phyloP scores from a whole-genome alignment of 768 basidiomycete genomes.

The Mycena capillaripes region DNA sequence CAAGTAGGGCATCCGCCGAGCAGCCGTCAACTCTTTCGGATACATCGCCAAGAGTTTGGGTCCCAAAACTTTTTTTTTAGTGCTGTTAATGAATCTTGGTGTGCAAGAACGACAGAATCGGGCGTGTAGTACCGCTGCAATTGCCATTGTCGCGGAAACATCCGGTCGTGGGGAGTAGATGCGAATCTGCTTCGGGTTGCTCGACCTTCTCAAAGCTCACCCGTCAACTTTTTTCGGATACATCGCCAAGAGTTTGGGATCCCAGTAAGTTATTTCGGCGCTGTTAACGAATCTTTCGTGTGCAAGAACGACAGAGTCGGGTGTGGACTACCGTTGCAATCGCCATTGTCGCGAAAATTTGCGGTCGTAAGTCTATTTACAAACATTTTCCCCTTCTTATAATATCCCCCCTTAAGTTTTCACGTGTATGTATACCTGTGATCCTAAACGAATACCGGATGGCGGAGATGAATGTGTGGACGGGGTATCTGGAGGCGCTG shows the following conservation, averaged over 20 bases:
- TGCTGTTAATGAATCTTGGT: constrained; percentile 94
- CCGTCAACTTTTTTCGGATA: constrained; percentile 99
- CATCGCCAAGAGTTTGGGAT: constrained; percentile 99
- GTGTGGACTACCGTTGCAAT: constrained; percentile 99
- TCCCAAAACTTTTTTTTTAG: constrained; percentile 97
- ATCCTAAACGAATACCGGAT: constrained; percentile 99
- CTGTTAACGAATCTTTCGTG: constrained; percentile 95
- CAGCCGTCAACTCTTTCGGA: constrained; percentile 99
- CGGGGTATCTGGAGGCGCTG: constrained; percentile 97
- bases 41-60: constrained; percentile 99
- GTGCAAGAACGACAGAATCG: constrained; percentile 99
- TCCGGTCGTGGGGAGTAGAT: constrained; percentile 98
- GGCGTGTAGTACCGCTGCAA: constrained; percentile 98
- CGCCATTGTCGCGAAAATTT: constrained; percentile 94
- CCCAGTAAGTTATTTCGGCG: constrained; percentile 97
- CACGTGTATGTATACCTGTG: constrained; percentile 98
- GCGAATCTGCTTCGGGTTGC: constrained; percentile 61
- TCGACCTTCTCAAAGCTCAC: constrained; percentile 73
- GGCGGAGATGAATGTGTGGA: constrained; percentile 97
- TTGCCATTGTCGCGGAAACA: constrained; percentile 95
- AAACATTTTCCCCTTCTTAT: constrained; percentile 11
- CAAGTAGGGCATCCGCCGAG: constrained; percentile 98
- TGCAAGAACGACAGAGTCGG: constrained; percentile 98
- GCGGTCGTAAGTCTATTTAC: constrained; percentile 70
- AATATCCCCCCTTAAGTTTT: constrained; percentile 69